Evolutionary conservation across 2,329 filamentous ascomycete genomes (phyloP), one percentile per base, ranked within the genome.

Genomic region (Fusarium floridanum): DNA sequence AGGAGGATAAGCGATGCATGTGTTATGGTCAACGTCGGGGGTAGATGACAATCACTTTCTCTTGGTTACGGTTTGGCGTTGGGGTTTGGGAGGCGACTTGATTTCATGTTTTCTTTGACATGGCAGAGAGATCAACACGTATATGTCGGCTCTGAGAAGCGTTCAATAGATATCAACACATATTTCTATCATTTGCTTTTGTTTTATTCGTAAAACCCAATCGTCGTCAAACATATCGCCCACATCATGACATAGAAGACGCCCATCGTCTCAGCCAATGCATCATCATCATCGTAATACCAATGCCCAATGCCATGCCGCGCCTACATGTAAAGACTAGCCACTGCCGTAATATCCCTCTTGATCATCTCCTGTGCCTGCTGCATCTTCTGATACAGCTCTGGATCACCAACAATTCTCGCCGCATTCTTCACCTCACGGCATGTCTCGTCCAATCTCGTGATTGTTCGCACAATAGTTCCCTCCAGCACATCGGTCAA

Each of bases 321-420:
- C 39, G n/a, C n/a, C 62, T 87, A 97, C 93, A 97, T 95, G 81
- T 97, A 97, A 80, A 97, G 84, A 82, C 92, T 95, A 16, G 95
- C 95, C 43, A 95, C 94, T 20, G 95, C 95, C 24, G 95, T 97
- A 64, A 98, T 97, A 82, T 98, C 97, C 80, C 97, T 87, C 88
- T 98, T 97, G 82, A 99, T 99, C 89, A 98, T 90, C 87, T 99
- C 97, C 88, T 98, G 96, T 76, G 96, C 97, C 73, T 92, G 92
- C 85, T 97, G 93, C 96, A 99, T 99, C 89, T 99, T 99, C 76
- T 92, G 91, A 83, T 97, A 98, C 76, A 99, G 85, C 66, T 93
- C 93, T 5, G 97, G 97, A 81, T 99, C 97, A 27, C 97, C 97
- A 76, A 99, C 95, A 75, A 99, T 94, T 76, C 97, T 90, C 32